Base-by-base conservation (phyloP, 352 stramenopile genomes). In the Blastocystis sp. region DNA sequence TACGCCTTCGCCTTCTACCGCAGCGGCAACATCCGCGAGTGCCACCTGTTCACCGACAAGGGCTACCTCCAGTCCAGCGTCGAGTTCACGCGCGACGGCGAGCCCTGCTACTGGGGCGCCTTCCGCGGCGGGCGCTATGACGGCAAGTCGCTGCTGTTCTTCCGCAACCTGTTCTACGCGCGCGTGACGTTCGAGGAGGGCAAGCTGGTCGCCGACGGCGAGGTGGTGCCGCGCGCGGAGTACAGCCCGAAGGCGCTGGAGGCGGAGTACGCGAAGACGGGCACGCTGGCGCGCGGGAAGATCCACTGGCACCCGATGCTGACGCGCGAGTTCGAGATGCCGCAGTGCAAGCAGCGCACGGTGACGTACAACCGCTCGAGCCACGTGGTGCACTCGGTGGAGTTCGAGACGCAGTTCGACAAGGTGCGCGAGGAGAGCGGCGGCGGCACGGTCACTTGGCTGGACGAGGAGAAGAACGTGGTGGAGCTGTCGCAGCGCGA, bases 221-320 rank as follows among this genome's bases (percentile, higher is more conserved):
- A 28, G 14, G 38, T 67, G n/a, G 60, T 84, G 19, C 52, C 45
- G 11, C 3, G 17, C 19, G 9, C 2, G 41, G 0, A 48, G 17
- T 84, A 84, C 53, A 28, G 19, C 7, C 17, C 14, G 10, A 2
- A 14, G 19, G 43, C 19, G n/a, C 60, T 84, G 74, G 60, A 67
- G 21, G 7, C 38, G 52, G 21, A 84, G 45, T 70, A 56, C 17
- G 45, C 11, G 17, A 23, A 2, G 56, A 53, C 2, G 7, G 5
- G 23, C 11, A 23, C 3, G 9, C n/a, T 84, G 74, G 56, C 67
- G 9, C 17, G 14, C 11, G 10, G 19, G 7, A 2, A 11, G 1
- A 66, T 84, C 60, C 17, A 45, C 17, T 84, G 74, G 74, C 38
- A 45, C n/a, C 21, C 53, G 61, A 84, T 84, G 10, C 14, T 52